Conservation (phyloP, 225 moss, liverwort and hornwort species). For the Marchantia polymorpha region DNA sequence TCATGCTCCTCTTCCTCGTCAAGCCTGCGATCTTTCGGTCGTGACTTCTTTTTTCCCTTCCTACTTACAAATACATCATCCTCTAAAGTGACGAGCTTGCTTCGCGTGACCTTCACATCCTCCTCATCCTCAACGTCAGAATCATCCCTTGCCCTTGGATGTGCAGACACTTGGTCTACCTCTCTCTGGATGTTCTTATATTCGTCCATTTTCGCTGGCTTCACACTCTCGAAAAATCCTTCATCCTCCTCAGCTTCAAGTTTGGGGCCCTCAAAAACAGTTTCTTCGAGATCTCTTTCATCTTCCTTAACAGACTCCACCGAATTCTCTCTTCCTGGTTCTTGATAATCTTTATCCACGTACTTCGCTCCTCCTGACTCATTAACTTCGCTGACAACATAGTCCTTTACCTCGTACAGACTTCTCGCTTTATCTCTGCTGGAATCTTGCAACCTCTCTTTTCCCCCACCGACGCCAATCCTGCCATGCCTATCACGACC, state of each 20-base stretch:
- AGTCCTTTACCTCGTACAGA: too few relatives aligned
- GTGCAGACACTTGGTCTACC: too few relatives aligned
- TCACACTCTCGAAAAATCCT: slow-evolving; percentile 15
- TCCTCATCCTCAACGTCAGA: too few relatives aligned
- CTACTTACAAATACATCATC: slow-evolving; percentile 26
- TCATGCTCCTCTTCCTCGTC: slow-evolving; percentile 50
- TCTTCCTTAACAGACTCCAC: neutral
- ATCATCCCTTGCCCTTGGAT: too few relatives aligned
- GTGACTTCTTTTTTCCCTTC: slow-evolving; percentile 36
- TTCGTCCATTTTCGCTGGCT: slow-evolving; percentile 25
- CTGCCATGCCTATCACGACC: too few relatives aligned
- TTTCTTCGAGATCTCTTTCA: slow-evolving; percentile 13
- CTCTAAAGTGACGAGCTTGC: slow-evolving; percentile 10
- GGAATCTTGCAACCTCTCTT: too few relatives aligned
- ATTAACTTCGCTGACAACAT: too few relatives aligned
- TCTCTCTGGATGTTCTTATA: too few relatives aligned
- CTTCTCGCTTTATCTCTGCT: too few relatives aligned
- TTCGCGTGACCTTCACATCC: too few relatives aligned
- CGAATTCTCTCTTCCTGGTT: slow-evolving; percentile 9
- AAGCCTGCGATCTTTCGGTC: slow-evolving; percentile 36
- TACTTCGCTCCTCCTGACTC: slow-evolving; percentile 30
- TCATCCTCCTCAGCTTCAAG: slow-evolving; percentile 28
- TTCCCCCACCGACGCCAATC: too few relatives aligned
- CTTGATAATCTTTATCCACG: slow-evolving; percentile 6
- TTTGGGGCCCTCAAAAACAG: slow-evolving; percentile 53